A percentile compares a stretch with the other conserved stretches of the same genome.
phyloP scores from a whole-genome alignment of 306 rosid species.

The Trifolium subterraneum region DNA sequence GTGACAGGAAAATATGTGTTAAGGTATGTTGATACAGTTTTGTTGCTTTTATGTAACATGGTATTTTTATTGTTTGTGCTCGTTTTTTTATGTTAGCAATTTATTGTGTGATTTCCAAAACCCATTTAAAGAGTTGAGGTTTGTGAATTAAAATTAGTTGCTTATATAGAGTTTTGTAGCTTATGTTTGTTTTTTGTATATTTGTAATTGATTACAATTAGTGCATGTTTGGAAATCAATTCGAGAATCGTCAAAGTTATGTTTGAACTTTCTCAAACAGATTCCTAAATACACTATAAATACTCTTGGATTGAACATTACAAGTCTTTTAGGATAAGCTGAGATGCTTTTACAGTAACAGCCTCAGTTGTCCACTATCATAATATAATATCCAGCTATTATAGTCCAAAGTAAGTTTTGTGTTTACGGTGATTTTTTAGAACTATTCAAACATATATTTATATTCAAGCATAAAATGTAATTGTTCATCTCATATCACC shows the following conservation, averaged over 20 bases:
- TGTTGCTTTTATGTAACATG: no score
- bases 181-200: background rate
- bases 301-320: background rate
- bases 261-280: background rate
- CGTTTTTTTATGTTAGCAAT: no score
- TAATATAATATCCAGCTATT: background rate
- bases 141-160: no score
- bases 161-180: no score
- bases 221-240: background rate
- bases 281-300: background rate
- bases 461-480: background rate
- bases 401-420: background rate
- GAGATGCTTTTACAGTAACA: no score
- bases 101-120: no score
- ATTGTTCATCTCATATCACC: background rate
- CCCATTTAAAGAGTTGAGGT: no score
- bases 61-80: no score
- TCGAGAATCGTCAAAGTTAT: background rate
- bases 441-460: background rate
- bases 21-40: slow-evolving; percentile 41
- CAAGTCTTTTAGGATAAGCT: background rate
- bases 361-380: background rate
- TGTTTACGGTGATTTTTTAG: background rate
- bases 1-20: slow-evolving; percentile 63
- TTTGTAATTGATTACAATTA: background rate